Base-by-base conservation (phyloP, 2,329 filamentous ascomycete genomes). In the Aspergillus aculeatus region DNA sequence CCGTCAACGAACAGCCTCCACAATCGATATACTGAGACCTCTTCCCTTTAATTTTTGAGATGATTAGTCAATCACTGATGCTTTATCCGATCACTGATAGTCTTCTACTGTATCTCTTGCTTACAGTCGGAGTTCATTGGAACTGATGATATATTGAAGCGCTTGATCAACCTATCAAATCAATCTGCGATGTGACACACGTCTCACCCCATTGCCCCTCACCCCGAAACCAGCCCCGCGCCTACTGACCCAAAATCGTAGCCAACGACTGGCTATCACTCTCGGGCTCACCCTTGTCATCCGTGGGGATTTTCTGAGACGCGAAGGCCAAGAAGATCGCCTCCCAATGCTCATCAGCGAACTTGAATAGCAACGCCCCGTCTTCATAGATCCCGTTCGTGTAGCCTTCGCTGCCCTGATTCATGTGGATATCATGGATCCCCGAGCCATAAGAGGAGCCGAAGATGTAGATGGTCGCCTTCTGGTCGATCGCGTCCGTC, bases 351-450 rank as follows among this genome's bases (percentile, higher is more conserved):
- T 48, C 44, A 21, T 53, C 38, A 5, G 57, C 32, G 14, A 59
- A 61, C 26, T 62, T 54, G 38, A 68, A 54, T 7, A 68, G 7
- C 38, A 68, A 50, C 7, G 59, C 65, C 4, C 66, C 66, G 56
- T 68, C 66, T 32, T 64, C 60, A 35, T 60, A 68, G 2, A 64
- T 50, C 2, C 65, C 64, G 23, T 67, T 61, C 23, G 66, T 64
- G 16, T 49, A 67, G 55, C 21, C 23, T 21, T 14, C 11, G 48
- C 60, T 68, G 26, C 66, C 66, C 50, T 68, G 66, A 41, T 68
- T 67, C 66, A 67, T 67, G 52, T 68, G 66, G 4, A 67, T 41
- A 48, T 68, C 61, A 16, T 67, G 66, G 14, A 68, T 66, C 2
- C 57, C 60, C 1, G 49, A 38, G n/a, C 35, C 41, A 29, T 63